These are phyloP conservation scores for Xylaria grammica DNA, from an alignment of 495 filamentous ascomycete genomes.

Conservation along the genomic window DNA sequence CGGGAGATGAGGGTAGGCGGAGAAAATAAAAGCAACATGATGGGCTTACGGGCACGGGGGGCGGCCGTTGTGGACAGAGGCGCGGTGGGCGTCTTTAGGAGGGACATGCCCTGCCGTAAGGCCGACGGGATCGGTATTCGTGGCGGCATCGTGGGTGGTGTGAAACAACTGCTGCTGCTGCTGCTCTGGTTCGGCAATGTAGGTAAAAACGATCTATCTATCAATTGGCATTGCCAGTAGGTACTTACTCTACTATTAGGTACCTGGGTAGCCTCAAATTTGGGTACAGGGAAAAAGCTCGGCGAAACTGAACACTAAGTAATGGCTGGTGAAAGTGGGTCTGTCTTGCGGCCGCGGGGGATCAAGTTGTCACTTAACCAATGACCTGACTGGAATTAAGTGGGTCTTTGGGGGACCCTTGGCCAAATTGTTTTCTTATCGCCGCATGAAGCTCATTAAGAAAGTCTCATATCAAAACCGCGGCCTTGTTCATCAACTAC, in stretches of 20 bases:
- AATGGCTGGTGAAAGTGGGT: constrained; percentile 20
- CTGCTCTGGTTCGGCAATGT: neutral
- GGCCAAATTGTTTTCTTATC: constrained; percentile 12
- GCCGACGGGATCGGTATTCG: constrained; percentile 30
- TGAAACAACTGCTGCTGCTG: neutral
- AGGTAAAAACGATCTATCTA: neutral
- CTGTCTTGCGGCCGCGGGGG: no score
- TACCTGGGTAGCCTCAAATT: no score
- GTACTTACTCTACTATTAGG: no score
- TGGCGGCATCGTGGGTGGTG: constrained; percentile 36
- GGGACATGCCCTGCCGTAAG: constrained; percentile 28
- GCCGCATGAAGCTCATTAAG: constrained; percentile 26
- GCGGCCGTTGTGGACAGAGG: constrained; percentile 26
- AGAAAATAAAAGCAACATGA: no score
- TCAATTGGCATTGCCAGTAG: constrained; percentile 2
- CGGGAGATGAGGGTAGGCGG: no score
- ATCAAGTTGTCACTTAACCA: no score
- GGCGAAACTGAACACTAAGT: neutral
- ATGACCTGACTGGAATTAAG: no score
- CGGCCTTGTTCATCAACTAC: neutral
- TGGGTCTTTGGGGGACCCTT: neutral
- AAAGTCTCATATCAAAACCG: constrained; percentile 23
- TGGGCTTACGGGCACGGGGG: constrained; percentile 27
- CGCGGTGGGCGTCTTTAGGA: constrained; percentile 26
- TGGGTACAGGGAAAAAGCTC: constrained; percentile 7